Evolutionary conservation across 2,329 filamentous ascomycete species (phyloP).

Genomic region (Botrytis fragariae): DNA sequence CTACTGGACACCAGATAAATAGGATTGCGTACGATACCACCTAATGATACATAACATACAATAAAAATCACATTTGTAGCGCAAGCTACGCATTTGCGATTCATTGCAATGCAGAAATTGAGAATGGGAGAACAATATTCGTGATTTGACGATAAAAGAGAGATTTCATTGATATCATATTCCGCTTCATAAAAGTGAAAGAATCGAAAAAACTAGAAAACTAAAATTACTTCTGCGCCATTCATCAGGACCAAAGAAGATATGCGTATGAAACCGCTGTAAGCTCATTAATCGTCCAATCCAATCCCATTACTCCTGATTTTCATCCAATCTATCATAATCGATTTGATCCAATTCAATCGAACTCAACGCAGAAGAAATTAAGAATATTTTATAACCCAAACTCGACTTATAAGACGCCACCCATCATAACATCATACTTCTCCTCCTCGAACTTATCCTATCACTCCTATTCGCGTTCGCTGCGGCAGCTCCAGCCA

Average conservation of each 20-base stretch:
- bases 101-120: not conserved
- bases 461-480: constrained; percentile 32
- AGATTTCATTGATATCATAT: constrained; percentile 37
- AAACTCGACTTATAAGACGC: constrained; percentile 20
- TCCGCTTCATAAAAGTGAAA: constrained; percentile 26
- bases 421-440: constrained; percentile 41
- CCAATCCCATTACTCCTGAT: constrained; percentile 12
- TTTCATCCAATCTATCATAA: not conserved
- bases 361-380: not conserved
- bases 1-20: constrained; percentile 8
- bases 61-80: not conserved
- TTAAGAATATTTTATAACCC: constrained; percentile 16
- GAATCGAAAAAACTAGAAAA: not conserved
- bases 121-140: not conserved
- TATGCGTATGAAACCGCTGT: constrained; percentile 11
- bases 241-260: not conserved
- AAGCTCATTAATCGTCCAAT: not conserved
- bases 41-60: not conserved
- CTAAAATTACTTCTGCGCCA: constrained; percentile 12
- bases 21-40: constrained; percentile 8
- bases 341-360: not conserved
- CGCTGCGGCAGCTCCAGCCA: constrained; percentile 24
- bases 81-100: not conserved
- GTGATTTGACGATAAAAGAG: constrained; percentile 16
- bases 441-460: constrained; percentile 36